phyloP scores from a whole-genome alignment of 345 rosid genomes.

The Adansonia digitata region DNA sequence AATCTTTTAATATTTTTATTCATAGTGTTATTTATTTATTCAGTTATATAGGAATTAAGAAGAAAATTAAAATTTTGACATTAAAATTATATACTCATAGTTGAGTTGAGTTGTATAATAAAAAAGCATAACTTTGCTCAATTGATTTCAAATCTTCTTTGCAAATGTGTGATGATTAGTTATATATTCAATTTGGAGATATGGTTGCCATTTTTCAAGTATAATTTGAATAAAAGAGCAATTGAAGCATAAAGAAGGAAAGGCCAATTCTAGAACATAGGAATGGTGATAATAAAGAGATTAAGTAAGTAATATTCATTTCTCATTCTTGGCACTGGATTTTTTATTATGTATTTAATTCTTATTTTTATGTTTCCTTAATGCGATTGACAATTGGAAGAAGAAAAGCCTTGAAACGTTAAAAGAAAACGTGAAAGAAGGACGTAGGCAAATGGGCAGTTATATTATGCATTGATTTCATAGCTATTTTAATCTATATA shows the following conservation, averaged over 20 bases:
- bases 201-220: constrained; percentile 8
- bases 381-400: constrained; percentile 40
- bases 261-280: constrained; percentile 77
- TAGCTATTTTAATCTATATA: too few species aligned
- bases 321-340: constrained; percentile 4
- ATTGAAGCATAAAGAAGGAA: constrained; percentile 56
- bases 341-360: neutral
- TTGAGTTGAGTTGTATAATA: neutral
- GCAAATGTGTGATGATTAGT: neutral
- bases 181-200: neutral
- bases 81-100: too few species aligned
- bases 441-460: too few species aligned
- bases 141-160: neutral
- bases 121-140: neutral
- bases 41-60: neutral
- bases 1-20: neutral
- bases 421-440: too few species aligned
- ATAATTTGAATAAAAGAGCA: constrained; percentile 80
- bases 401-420: too few species aligned
- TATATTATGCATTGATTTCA: too few species aligned
- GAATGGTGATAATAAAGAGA: constrained; percentile 73
- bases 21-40: neutral
- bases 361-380: constrained; percentile 8
- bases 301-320: constrained; percentile 54
- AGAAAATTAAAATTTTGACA: neutral